Evolutionary conservation across 1,284 basidiomycete species (phyloP), one percentile per base, ranked within the genome.

Genomic region (Puccinia hordei): DNA sequence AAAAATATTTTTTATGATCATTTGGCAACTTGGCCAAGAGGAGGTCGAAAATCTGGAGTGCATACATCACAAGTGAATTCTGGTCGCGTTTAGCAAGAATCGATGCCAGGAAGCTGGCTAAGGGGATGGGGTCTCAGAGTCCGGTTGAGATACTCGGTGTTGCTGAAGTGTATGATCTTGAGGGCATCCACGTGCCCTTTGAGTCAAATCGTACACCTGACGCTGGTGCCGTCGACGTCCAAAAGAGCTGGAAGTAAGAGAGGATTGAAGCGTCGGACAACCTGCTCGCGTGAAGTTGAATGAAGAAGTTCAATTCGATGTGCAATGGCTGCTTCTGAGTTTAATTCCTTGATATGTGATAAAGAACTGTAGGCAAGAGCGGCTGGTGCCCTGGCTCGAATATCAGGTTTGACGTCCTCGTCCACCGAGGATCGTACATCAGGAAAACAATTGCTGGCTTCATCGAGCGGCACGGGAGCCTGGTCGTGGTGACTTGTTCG

Each of bases 211-310:
- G 92, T 90, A 0, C 91, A 90, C 76, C 91, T 91, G 46, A 98
- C 94, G 83, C 93, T 96, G 13, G 95, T 95, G 27, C 94, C 92
- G 86, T 96, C 97, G 9, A 98, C 95, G 83, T 98, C 95, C 80
- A 97, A 91, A 73, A 98, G 88, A 66, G 95, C 94, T 0, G 95
- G 95, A 0, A 96, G 90, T 83, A 94, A 90, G 24, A 95, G 88
- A 57, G 90, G 90, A 93, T 92, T 83, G 86, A 94, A 97, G 38
- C 90, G 89, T 41, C 89, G 90, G 75, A 95, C 90, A 22, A 93
- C 81, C 44, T 81, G 81, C 57, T 82, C 81, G 30, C 84, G 83
- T 0, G 74, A 88, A 12, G 91, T 88, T 81, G 92, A 91, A 69
- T 91, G 90, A 68, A 97, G 86, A 53, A 95, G 85, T 69, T 87